These are phyloP conservation scores for Aspergillus ochraceoroseus DNA, from an alignment of 2,329 filamentous ascomycete species.

Conservation along the genomic window DNA sequence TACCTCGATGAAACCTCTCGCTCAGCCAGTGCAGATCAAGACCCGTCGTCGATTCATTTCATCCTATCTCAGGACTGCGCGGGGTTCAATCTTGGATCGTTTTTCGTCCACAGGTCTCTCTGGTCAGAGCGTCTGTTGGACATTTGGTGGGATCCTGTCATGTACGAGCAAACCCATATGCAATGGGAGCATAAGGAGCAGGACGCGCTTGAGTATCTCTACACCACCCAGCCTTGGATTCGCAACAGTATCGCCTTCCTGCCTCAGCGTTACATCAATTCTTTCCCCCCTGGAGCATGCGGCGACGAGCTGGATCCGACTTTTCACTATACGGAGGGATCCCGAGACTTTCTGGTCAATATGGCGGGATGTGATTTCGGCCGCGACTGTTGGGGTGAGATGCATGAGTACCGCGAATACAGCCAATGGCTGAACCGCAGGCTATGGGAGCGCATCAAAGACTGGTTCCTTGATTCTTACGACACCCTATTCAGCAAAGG, in stretches of 20 bases:
- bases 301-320: slow-evolving; percentile 56
- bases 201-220: slow-evolving; percentile 88
- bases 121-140: slow-evolving; percentile 92
- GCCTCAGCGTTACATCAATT: slow-evolving; percentile 87
- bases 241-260: slow-evolving; percentile 83
- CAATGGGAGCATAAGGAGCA: slow-evolving; percentile 99
- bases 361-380: slow-evolving; percentile 99
- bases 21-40: slow-evolving; percentile 71
- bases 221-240: slow-evolving; percentile 87
- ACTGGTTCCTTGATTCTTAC: slow-evolving; percentile 23
- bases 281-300: slow-evolving; percentile 87
- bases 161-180: slow-evolving; percentile 98
- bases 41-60: slow-evolving; percentile 74
- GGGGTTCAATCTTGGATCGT: slow-evolving; percentile 94
- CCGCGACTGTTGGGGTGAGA: slow-evolving; percentile 94
- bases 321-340: slow-evolving; percentile 79
- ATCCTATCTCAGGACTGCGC: slow-evolving; percentile 89
- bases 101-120: slow-evolving; percentile 77
- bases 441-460: slow-evolving; percentile 63
- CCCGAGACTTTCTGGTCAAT: slow-evolving; percentile 91
- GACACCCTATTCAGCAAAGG: slow-evolving; percentile 20
- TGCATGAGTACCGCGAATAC: slow-evolving; percentile 89
- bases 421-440: slow-evolving; percentile 85
- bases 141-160: slow-evolving; percentile 97
- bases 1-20: slow-evolving; percentile 72